Evolutionary conservation across 2,329 filamentous ascomycete species (phyloP).

Genomic region (Fusarium sp.): DNA sequence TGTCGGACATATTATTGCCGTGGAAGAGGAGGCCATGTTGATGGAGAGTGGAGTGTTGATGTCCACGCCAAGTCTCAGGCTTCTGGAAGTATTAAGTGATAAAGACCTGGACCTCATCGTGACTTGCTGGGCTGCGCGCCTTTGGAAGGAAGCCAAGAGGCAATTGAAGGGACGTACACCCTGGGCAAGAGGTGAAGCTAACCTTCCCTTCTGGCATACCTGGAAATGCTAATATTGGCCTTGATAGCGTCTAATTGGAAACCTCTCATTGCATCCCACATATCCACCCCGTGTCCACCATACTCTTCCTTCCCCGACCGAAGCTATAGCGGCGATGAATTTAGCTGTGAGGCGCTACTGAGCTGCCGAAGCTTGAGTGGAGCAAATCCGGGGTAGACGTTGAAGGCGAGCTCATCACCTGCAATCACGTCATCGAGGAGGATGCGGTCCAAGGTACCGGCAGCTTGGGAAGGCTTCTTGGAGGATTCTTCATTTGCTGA

Average conservation of each 20-base stretch:
- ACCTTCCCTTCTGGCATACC: neutral
- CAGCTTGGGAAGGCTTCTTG: slow-evolving; percentile 17
- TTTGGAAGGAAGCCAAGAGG: neutral
- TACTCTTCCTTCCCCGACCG: neutral
- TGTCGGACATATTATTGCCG: neutral
- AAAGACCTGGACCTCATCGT: neutral
- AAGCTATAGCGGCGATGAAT: neutral
- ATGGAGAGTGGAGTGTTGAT: neutral
- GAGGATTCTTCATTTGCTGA: slow-evolving; percentile 11
- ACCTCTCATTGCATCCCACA: neutral
- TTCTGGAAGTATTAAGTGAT: neutral
- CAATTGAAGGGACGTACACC: neutral
- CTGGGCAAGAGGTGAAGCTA: neutral
- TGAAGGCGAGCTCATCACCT: slow-evolving; percentile 33
- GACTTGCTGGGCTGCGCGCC: neutral
- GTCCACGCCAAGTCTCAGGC: neutral
- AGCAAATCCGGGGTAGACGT: slow-evolving; percentile 32
- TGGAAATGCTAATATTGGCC: neutral
- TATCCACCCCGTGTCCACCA: neutral
- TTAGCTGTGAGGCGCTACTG: neutral
- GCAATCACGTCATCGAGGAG: slow-evolving; percentile 37
- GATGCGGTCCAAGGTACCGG: slow-evolving; percentile 12
- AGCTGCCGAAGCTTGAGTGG: neutral
- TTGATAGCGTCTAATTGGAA: neutral
- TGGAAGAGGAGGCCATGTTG: neutral